Evolutionary conservation across 192 early-diverging fungal genomes (phyloP).

Genomic region (Rhizophagus prolifer): DNA sequence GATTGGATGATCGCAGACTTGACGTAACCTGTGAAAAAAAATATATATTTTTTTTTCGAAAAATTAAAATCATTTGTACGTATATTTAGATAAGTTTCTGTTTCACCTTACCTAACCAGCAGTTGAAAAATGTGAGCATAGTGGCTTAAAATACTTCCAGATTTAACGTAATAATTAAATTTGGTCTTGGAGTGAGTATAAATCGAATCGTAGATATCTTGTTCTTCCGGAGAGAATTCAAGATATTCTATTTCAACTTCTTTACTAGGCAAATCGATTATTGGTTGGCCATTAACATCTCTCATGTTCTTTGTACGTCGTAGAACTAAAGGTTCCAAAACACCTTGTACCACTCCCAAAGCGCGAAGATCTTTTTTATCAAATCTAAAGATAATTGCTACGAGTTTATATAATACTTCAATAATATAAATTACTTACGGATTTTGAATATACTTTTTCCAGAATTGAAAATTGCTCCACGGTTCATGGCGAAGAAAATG

Average conservation of each 20-base stretch:
- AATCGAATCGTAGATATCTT: constrained; percentile 67
- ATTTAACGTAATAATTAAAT: constrained; percentile 56
- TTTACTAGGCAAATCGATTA: constrained; percentile 75
- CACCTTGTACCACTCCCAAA: constrained; percentile 53
- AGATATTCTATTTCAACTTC: constrained; percentile 60
- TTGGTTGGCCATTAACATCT: constrained; percentile 69
- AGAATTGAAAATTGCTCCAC: constrained; percentile 69
- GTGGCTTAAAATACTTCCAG: constrained; percentile 63
- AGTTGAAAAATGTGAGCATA: constrained; percentile 70
- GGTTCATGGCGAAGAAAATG: constrained; percentile 78
- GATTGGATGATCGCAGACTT: constrained; percentile 69
- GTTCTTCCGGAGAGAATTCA: constrained; percentile 61
- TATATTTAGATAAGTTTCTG: background rate
- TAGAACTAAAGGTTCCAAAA: constrained; percentile 74
- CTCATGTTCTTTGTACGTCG: constrained; percentile 85
- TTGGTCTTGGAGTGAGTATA: constrained; percentile 66
- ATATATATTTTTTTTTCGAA: background rate
- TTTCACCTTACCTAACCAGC: constrained; percentile 42
- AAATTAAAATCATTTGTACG: background rate
- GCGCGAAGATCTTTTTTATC: constrained; percentile 46
- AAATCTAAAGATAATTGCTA: background rate
- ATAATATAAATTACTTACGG: constrained; percentile 60
- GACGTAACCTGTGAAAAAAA: constrained; percentile 53
- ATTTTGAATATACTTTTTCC: constrained; percentile 71
- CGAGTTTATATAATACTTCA: background rate